Conservation (phyloP, 1,139 yeast genomes). For the Zhuliangozyma parablackwelliae region DNA sequence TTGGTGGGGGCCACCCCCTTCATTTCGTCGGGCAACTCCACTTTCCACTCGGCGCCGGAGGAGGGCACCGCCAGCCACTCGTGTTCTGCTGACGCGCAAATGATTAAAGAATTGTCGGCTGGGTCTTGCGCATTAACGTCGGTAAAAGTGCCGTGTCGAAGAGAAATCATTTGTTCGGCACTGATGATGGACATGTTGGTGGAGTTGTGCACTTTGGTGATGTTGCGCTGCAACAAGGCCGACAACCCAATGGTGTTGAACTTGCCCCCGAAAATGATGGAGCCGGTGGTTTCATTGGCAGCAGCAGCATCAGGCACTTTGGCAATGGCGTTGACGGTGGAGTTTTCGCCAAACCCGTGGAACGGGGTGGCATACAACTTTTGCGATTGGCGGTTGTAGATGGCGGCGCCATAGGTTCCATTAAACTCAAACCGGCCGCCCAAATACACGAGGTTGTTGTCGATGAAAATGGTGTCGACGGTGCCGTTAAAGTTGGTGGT, state of each 20-base stretch:
- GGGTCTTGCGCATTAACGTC: conserved; percentile 47
- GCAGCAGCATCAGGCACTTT: conserved; percentile 38
- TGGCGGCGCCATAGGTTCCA: conserved; percentile 57
- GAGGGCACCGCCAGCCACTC: conserved; percentile 58
- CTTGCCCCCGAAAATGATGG: conserved; percentile 75
- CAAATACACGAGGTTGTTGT: conserved; percentile 53
- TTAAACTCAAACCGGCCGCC: conserved; percentile 74
- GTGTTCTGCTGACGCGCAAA: conserved; percentile 53
- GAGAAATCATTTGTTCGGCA: conserved; percentile 65
- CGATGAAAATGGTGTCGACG: conserved; percentile 47
- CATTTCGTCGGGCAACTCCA: conserved; percentile 52
- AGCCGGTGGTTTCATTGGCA: conserved; percentile 21
- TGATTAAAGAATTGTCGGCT: conserved; percentile 32
- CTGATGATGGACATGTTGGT: conserved; percentile 38
- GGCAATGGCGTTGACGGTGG: conserved; percentile 63
- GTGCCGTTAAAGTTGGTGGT: conserved; percentile 40
- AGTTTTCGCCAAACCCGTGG: conserved; percentile 66
- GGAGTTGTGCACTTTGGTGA: conserved; percentile 21
- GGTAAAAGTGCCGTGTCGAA: conserved; percentile 56
- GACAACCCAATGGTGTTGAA: conserved; percentile 61
- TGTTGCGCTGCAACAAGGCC: conserved; percentile 36
- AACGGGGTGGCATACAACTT: conserved; percentile 55
- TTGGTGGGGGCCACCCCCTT: conserved; percentile 63
- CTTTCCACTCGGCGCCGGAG: conserved; percentile 65
- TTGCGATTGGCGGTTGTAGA: conserved; percentile 52